Evolutionary conservation across 495 filamentous ascomycete species (phyloP), one percentile per base, ranked within the genome.

Genomic region (Aspergillus haitiensis): DNA sequence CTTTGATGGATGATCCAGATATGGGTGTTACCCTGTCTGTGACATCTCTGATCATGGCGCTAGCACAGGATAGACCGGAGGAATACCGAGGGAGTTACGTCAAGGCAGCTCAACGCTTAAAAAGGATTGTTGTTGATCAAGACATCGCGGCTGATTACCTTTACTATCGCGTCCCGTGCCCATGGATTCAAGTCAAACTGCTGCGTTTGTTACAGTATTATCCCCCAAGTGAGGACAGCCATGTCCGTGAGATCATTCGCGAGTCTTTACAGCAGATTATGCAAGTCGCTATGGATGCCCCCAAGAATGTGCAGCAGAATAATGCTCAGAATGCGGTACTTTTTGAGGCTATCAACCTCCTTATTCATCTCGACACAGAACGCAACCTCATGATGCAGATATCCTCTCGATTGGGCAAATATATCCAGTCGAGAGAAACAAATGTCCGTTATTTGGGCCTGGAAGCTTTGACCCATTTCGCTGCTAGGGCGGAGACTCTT

Each of bases 271-370:
- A 93, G 69, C 90, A 88, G 65, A 95, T 97, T 13, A 83, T 99
- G 68, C 88, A 97, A 67, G 75, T 88, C 36, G 94, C 94, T 2
- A 84, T 96, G 79, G 92, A 96, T 63, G 90, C 91, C 67, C 93
- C 91, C 11, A 99, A 98, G 76, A 98, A 99, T 64, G 95, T 98
- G 13, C 95, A 99, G 75, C 94, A 99, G 70, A 99, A 99, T 70
- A 99, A 99, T 74, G 95, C 95, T 1, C 95, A 98, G 67, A 98
- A 99, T 66, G 95, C 95, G 0, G 91, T 99, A 31, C 82, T 99
- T 0, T 99, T 99, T 63, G 95, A 99, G 78, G 95, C 93, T 49
- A 98, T 99, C 73, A 97, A 98, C 68, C 86, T 99, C 53, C 93
- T 96, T 59, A 99, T 99, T 56, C 95, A 98, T 63, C 85, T 99